Evolutionary conservation across 305 asterid genomes (phyloP).

Genomic region (Caryopteris hybrid): DNA sequence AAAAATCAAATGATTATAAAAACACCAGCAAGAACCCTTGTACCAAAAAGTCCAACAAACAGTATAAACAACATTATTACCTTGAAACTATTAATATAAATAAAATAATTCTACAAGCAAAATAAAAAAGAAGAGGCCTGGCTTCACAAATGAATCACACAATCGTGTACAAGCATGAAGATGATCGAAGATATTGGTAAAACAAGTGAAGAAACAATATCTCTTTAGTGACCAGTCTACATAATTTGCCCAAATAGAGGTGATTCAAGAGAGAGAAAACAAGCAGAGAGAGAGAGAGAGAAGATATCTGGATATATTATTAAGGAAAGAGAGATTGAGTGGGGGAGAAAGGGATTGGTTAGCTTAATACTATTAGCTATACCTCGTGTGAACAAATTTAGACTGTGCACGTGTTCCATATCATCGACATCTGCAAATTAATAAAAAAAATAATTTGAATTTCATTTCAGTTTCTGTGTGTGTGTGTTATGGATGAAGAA

Average conservation of each 20-base stretch:
- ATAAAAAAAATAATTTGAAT: background rate
- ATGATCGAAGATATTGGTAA: too few species aligned
- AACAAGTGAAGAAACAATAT: background rate
- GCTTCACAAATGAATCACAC: too few species aligned
- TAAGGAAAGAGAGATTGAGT: conserved; percentile 29
- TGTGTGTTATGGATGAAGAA: background rate
- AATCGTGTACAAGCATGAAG: too few species aligned
- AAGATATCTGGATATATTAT: conserved; percentile 2
- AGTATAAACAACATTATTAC: conserved; percentile 4
- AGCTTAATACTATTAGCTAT: conserved; percentile 16
- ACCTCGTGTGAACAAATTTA: conserved; percentile 29
- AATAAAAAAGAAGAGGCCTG: too few species aligned
- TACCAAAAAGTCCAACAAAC: conserved; percentile 42
- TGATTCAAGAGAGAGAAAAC: conserved; percentile 7
- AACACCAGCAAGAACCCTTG: too few species aligned
- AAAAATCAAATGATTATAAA: conserved; percentile 14
- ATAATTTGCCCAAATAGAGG: conserved; percentile 14
- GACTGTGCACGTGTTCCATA: conserved; percentile 42
- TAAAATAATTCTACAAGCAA: too few species aligned
- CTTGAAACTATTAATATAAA: background rate
- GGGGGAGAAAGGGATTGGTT: conserved; percentile 40
- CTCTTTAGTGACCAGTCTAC: conserved; percentile 3
- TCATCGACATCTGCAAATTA: conserved; percentile 40
- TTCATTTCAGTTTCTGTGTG: background rate
- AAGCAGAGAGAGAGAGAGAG: conserved; percentile 6